phyloP scores from a whole-genome alignment of 257 asterid species.

The Agastache rugosa region DNA sequence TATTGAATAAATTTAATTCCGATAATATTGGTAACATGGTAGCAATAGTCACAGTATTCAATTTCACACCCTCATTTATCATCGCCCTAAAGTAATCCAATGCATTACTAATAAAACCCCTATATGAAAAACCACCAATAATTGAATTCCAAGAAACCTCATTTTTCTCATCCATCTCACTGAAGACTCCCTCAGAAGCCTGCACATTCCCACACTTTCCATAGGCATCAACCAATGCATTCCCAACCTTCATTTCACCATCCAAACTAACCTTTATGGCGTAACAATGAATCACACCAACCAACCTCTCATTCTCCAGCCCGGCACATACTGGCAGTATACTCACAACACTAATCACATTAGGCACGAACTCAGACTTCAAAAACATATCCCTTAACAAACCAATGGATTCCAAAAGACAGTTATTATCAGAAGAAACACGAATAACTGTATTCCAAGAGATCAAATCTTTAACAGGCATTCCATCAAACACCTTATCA shows the following conservation, averaged over 20 bases:
- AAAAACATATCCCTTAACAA: not conserved
- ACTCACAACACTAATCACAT: conserved; percentile 17
- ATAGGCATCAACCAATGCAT: conserved; percentile 4
- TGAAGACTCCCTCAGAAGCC: not conserved
- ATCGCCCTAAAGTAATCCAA: not conserved
- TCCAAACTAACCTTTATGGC: conserved; percentile 1
- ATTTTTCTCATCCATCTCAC: conserved; percentile 3
- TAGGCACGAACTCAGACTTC: not conserved
- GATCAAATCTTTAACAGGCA: not conserved
- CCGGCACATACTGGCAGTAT: not conserved
- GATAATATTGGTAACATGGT: not conserved
- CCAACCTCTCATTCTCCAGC: not conserved
- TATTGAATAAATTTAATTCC: not conserved
- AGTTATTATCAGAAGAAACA: conserved; percentile 5
- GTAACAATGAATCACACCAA: not conserved
- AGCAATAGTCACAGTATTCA: conserved; percentile 9
- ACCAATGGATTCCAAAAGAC: not conserved
- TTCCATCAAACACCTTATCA: conserved; percentile 1
- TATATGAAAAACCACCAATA: not conserved
- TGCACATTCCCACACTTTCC: not conserved
- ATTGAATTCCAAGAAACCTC: conserved; percentile 20
- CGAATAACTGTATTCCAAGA: conserved; percentile 14
- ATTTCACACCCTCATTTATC: not conserved
- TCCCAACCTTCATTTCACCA: not conserved
- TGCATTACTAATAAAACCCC: not conserved